Evolutionary conservation across 2,329 filamentous ascomycete genomes (phyloP).

Genomic region (Bipolaris bicolor): DNA sequence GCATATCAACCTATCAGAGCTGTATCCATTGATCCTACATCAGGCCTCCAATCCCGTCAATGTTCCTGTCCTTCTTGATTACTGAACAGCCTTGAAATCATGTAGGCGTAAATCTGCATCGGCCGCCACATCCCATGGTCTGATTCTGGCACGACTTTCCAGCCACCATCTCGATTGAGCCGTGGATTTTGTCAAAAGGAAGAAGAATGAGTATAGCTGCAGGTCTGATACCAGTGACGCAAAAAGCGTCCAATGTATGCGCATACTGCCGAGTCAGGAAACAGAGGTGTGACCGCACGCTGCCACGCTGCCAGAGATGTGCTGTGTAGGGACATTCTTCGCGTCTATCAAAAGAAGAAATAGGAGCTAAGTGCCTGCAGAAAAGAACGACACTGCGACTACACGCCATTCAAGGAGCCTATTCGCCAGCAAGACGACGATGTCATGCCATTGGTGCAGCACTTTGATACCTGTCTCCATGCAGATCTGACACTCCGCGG

Average conservation of each 20-base stretch:
- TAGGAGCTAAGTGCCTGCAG: not conserved
- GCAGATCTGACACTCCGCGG: conserved; percentile 6
- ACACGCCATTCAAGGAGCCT: conserved; percentile 17
- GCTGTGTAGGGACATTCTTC: not conserved
- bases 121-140: not conserved
- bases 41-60: too few relatives aligned
- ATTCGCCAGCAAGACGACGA: not conserved
- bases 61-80: not conserved
- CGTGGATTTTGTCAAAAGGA: not conserved
- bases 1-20: not conserved
- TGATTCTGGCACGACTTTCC: not conserved
- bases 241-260: conserved; percentile 22
- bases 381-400: conserved; percentile 17
- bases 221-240: conserved; percentile 13
- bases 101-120: conserved; percentile 5
- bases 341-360: conserved; percentile 10
- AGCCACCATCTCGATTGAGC: not conserved
- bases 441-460: conserved; percentile 9
- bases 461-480: conserved; percentile 13
- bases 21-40: not conserved
- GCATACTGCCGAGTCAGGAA: conserved; percentile 22
- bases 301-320: conserved; percentile 3
- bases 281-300: conserved; percentile 18
- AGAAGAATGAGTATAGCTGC: conserved; percentile 4
- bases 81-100: not conserved